Base-by-base conservation (phyloP, 208 protist genomes). In the Trypanosoma boissoni region DNA sequence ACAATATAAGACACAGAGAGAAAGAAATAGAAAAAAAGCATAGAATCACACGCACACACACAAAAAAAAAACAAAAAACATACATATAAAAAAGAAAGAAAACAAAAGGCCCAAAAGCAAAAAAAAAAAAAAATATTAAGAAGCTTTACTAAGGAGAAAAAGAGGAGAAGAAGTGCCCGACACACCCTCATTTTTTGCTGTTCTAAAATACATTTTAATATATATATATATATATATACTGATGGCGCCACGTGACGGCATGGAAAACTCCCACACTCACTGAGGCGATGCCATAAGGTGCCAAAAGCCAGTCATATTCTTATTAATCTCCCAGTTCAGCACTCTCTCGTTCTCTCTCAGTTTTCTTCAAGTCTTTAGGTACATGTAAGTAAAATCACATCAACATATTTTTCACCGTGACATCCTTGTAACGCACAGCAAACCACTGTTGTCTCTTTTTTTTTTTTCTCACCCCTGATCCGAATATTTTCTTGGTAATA, bases 1-100 rank as follows among this genome's bases (percentile, higher is more conserved):
- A 32, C 9, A 58, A 6, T 37, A 34, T 3, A 45, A 27, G n/a
- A 3, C 44, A 53, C 23, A 21, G 32, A 29, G 46, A 62, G 57
- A 34, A 69, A 57, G 31, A 12, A 56, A 61, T 10, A 54, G 31
- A 21, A 46, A 36, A 57, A 67, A 34, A 27, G 50, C 16, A 32
- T 36, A 50, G 34, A 21, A 50, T 29, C 58, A 8, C 24, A 29
- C 49, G 5, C 3, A 21, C 24, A 31, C 18, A 58, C 6, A 10
- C 18, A 39, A 32, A 21, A 51, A 42, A 21, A 16, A 63, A 62
- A 63, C 18, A 73, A 27, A 64, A 59, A 68, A 73, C 61, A 64
- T 36, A 44, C 3, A 50, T 10, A 37, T 36, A 37, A 36, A 8
- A 16, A 53, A 50, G 36, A 58, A 63, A 44, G 36, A 48, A 20